These are phyloP conservation scores for Colletotrichum sp. DNA, from an alignment of 2,329 filamentous ascomycete genomes.

Conservation along the genomic window DNA sequence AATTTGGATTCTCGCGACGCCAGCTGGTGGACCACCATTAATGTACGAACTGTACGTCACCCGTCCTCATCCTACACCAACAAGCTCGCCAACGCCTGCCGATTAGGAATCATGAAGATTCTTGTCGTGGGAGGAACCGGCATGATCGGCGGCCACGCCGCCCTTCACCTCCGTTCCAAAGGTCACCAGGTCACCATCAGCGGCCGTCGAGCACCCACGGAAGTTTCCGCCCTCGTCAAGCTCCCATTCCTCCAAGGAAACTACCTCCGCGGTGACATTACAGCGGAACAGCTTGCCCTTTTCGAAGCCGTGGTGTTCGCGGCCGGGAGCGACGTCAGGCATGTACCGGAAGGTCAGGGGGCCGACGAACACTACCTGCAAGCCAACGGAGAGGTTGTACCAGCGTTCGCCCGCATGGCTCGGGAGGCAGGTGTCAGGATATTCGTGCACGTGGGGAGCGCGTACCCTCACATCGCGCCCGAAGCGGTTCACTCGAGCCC, in stretches of 20 bases:
- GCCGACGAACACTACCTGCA: background rate
- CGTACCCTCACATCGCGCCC: background rate
- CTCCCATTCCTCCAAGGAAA: background rate
- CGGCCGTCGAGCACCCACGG: background rate
- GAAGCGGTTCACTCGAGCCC: background rate
- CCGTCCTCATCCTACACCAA: background rate
- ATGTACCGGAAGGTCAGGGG: background rate
- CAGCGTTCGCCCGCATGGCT: background rate
- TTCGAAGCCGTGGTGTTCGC: slow-evolving; percentile 12
- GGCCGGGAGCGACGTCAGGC: slow-evolving; percentile 9
- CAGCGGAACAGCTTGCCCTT: background rate
- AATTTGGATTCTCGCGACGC: background rate
- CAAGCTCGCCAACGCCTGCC: background rate
- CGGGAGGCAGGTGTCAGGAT: background rate
- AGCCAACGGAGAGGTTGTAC: background rate
- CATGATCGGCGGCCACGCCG: slow-evolving; percentile 8
- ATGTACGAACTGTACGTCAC: background rate
- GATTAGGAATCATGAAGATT: background rate
- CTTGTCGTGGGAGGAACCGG: slow-evolving; percentile 12
- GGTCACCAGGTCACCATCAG: background rate
- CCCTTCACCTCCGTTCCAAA: background rate
- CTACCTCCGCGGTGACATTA: background rate
- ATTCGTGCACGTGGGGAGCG: slow-evolving; percentile 11
- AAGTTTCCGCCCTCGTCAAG: background rate
- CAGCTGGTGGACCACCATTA: background rate